These are phyloP conservation scores for Exophiala phaeomuriformis DNA, from an alignment of 2,329 filamentous ascomycete genomes.

Conservation along the genomic window DNA sequence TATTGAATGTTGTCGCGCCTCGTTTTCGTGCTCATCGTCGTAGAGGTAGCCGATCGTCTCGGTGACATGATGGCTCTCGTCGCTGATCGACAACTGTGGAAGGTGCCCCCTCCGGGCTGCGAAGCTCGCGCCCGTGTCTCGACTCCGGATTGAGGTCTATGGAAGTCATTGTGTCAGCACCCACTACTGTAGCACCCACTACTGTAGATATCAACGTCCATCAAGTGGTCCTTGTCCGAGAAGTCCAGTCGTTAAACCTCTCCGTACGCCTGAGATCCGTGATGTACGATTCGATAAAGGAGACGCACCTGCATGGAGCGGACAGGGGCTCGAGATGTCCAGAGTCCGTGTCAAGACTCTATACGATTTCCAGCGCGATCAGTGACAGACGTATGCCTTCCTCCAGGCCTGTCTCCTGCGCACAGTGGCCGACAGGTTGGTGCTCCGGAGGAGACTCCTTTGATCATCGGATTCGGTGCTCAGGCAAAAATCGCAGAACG, in stretches of 20 bases:
- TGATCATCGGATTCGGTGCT: constrained; percentile 19
- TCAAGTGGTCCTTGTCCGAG: not conserved
- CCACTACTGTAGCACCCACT: not conserved
- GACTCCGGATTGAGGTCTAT: constrained; percentile 38
- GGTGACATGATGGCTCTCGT: constrained; percentile 88
- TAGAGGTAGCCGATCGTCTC: constrained; percentile 90
- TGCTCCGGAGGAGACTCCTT: constrained; percentile 16
- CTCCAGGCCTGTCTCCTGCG: constrained; percentile 19
- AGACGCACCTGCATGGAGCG: constrained; percentile 26
- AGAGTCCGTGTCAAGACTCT: constrained; percentile 6
- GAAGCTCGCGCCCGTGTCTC: constrained; percentile 41
- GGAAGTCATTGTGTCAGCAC: constrained; percentile 17
- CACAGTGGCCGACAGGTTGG: constrained; percentile 19
- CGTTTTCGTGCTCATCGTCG: constrained; percentile 56
- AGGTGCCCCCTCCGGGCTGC: constrained; percentile 51
- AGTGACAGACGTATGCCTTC: constrained; percentile 10
- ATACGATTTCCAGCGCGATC: constrained; percentile 3
- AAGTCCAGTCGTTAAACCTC: not conserved
- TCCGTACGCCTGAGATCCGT: not conserved
- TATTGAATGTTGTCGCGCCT: constrained; percentile 1
- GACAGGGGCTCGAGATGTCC: constrained; percentile 13
- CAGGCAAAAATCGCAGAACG: not conserved
- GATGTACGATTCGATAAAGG: not conserved
- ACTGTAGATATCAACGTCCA: not conserved
- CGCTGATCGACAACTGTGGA: constrained; percentile 65